Evolutionary conservation across 768 basidiomycete genomes (phyloP), one percentile per base, ranked within the genome.

Genomic region (Leccinum variicolor): DNA sequence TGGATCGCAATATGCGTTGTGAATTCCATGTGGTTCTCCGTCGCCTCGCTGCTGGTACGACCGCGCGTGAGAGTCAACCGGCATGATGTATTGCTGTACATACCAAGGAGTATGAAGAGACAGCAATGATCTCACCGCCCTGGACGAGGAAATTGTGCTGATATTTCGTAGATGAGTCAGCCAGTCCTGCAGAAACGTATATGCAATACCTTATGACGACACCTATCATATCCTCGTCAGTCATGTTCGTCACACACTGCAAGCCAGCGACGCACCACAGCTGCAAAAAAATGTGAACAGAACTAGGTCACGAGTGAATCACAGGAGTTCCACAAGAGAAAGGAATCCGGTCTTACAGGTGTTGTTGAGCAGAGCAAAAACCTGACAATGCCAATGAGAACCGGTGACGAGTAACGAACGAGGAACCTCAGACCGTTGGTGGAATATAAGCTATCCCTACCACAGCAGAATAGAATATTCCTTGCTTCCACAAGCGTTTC

Each of bases 401-500:
- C 9, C 14, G 33, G 14, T 11, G 19, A 3, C 10, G 10, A 13
- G 23, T 25, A 21, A 13, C 29, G 23, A 25, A 17, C 0, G n/a
- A 19, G 14, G 25, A 29, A 47, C 3, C 7, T 17, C 55, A 6
- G 1, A 66, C 65, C 63, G 19, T 13, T 2, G 58, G 33, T 0
- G 56, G 60, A 23, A 72, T 48, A 26, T 64, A 68, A 2, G 51
- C 46, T 10, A 64, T 13, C 3, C 57, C 56, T 5, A 58, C 60
- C 4, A 63, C 26, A 14, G 48, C 58, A 41, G 61, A 58, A 50
- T 68, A 64, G 3, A 58, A 8, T 4, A 62, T 52, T 17, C 64
- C 69, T 34, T 70, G 70, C 6, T 34, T 10, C 21, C 36, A 34
- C 15, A 70, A 34, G n/a, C 54, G 58, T 9, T 28, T 68, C 46